Evolutionary conservation across 1,284 basidiomycete species (phyloP).

Genomic region (Inonotus obliquus): DNA sequence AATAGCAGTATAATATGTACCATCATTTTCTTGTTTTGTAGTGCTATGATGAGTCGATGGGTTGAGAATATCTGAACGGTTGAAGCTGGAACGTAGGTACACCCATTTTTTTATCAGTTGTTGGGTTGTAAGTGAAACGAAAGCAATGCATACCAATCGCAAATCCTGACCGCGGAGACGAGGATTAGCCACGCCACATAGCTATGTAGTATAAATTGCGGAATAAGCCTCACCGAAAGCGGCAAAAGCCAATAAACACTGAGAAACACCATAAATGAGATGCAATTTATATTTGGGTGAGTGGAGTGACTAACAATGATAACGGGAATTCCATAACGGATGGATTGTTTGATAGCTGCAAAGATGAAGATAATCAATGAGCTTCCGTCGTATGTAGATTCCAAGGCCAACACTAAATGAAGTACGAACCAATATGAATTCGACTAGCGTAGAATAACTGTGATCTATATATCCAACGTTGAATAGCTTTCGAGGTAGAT

Average conservation of each 20-base stretch:
- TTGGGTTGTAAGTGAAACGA: background rate
- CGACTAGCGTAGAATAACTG: constrained; percentile 15
- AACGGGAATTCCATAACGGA: constrained; percentile 5
- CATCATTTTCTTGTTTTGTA: constrained; percentile 7
- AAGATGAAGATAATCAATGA: constrained; percentile 6
- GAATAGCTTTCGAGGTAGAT: too few species aligned
- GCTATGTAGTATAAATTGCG: too few species aligned
- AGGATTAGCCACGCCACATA: background rate
- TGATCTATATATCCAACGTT: background rate
- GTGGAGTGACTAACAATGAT: background rate
- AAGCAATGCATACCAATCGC: constrained; percentile 3
- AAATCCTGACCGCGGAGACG: background rate
- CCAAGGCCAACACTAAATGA: too few species aligned
- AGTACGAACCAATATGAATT: constrained; percentile 12
- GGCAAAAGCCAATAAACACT: constrained; percentile 6
- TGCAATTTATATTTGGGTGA: background rate
- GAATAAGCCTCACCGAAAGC: constrained; percentile 4
- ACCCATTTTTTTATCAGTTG: background rate
- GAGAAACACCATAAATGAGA: background rate
- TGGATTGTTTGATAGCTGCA: constrained; percentile 1
- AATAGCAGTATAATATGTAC: background rate
- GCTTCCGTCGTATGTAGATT: too few species aligned
- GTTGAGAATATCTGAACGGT: constrained; percentile 7
- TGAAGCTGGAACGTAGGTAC: background rate
- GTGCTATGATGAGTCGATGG: constrained; percentile 4